Evolutionary conservation across 768 basidiomycete genomes (phyloP).

Genomic region (Lenzites betulinus): DNA sequence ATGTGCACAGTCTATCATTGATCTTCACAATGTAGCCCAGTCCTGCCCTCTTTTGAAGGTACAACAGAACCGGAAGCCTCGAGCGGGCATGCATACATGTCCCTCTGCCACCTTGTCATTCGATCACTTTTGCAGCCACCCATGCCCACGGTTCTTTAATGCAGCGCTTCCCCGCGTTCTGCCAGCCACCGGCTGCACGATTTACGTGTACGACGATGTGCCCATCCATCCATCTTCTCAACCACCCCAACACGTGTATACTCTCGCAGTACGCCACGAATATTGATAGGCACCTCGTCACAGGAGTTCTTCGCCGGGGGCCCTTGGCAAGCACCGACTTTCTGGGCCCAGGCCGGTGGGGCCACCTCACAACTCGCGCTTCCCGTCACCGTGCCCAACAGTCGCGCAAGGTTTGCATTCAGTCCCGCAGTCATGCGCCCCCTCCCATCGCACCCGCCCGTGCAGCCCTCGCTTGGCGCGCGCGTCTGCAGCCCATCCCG

Average conservation of each 20-base stretch:
- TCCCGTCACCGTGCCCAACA: slow-evolving; percentile 7
- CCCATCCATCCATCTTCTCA: not conserved
- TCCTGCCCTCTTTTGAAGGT: too few relatives aligned
- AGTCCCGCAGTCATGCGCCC: slow-evolving; percentile 1
- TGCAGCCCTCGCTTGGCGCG: not conserved
- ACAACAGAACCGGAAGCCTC: not conserved
- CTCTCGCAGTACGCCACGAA: not conserved
- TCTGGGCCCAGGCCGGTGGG: not conserved
- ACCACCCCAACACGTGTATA: slow-evolving; percentile 7
- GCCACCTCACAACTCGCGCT: not conserved
- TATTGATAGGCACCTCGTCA: slow-evolving; percentile 1
- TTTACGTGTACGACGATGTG: slow-evolving; percentile 4
- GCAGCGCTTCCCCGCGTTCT: slow-evolving; percentile 2
- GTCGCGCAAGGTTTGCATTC: slow-evolving; percentile 9
- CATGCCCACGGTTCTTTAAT: not conserved
- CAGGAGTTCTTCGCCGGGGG: not conserved
- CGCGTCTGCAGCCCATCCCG: not conserved
- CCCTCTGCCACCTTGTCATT: not conserved
- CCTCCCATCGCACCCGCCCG: not conserved
- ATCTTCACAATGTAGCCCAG: not conserved
- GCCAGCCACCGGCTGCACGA: not conserved
- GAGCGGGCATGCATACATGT: not conserved
- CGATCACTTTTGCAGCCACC: not conserved
- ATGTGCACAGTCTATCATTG: not conserved
- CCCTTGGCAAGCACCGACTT: not conserved